Base-by-base conservation (phyloP, 257 asterid species). In the Nicotiana knightiana region DNA sequence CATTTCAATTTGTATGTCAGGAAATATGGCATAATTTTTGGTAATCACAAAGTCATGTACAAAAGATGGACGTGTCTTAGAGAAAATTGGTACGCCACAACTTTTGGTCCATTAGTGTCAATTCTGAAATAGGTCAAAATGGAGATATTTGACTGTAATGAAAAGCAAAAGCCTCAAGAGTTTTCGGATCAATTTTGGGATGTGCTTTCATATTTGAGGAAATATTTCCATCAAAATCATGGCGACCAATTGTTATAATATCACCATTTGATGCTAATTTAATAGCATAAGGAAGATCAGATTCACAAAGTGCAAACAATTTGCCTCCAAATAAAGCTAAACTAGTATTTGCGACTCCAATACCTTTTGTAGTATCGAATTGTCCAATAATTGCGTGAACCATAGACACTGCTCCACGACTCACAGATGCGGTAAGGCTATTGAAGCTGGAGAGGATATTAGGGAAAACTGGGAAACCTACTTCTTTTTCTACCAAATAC, bases 41-140 rank as follows among this genome's bases (percentile, higher is more conserved):
- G 97, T 90, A 8, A 94, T 84, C 10, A 95, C 97, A 37, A 94
- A 94, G 35, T 93, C 98, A 87, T 94, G 97, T 8, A 91, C 78
- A 9, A 92, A 87, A 0, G 91, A 80, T 1, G 97, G 94, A 65
- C 87, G 80, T 2, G 87, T 87, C 91, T 91, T 88, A 39, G 98
- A 94, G 90, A 86, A 92, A n/a, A 92, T 88, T 8, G 95, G 94
- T 3, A 94, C 89, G 81, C 90, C 97, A 0, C 86, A 76, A 18
- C 88, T 89, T 64, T 93, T 94, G 5, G 73, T 85, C 4, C 98
- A n/a, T 67, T 53, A 10, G 91, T 63, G 16, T 83, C 64, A 82
- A 92, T 63, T 70, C 91, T 68, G 85, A 94, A 91, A 6, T 75
- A 90, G 28, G 91, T 89, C 24, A 91, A 33, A 87, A 94, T 24